These are phyloP conservation scores for Venturia aucupariae DNA, from an alignment of 2,329 filamentous ascomycete species.

Conservation along the genomic window DNA sequence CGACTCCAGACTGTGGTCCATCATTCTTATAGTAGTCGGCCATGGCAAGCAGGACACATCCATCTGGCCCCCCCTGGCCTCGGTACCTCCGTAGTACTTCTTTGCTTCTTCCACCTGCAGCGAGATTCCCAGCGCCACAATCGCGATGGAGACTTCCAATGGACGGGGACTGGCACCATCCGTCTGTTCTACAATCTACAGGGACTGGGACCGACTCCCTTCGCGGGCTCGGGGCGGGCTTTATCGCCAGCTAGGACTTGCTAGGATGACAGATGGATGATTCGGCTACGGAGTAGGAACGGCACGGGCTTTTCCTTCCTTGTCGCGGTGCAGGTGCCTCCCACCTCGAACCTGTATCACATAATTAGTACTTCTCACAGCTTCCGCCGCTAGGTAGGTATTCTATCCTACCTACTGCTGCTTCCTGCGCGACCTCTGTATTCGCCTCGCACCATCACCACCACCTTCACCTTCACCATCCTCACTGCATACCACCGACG, in stretches of 20 bases:
- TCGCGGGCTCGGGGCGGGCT: not conserved
- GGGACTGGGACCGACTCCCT: not conserved
- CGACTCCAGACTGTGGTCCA: no score
- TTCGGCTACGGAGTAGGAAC: not conserved
- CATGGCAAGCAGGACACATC: not conserved
- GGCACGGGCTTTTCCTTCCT: not conserved
- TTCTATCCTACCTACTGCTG: not conserved
- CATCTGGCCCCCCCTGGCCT: not conserved
- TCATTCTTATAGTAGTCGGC: not conserved
- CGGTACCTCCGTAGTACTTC: not conserved
- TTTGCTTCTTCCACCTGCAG: not conserved
- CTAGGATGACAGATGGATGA: not conserved
- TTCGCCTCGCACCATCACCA: no score
- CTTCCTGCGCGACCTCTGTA: not conserved
- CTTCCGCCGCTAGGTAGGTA: not conserved
- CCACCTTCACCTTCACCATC: not conserved
- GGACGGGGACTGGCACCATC: no score
- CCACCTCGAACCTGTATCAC: slow-evolving; percentile 3
- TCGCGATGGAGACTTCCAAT: not conserved
- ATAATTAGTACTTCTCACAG: no score
- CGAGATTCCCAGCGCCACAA: not conserved
- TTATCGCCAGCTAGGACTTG: not conserved
- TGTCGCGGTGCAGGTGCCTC: not conserved
- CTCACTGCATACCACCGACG: slow-evolving; percentile 5
- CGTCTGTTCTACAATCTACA: no score